Percentiles rank a stretch among this genome's conserved stretches.
Evolutionary conservation across 495 filamentous ascomycete genomes (phyloP).

Genomic region (Monascus purpureus): DNA sequence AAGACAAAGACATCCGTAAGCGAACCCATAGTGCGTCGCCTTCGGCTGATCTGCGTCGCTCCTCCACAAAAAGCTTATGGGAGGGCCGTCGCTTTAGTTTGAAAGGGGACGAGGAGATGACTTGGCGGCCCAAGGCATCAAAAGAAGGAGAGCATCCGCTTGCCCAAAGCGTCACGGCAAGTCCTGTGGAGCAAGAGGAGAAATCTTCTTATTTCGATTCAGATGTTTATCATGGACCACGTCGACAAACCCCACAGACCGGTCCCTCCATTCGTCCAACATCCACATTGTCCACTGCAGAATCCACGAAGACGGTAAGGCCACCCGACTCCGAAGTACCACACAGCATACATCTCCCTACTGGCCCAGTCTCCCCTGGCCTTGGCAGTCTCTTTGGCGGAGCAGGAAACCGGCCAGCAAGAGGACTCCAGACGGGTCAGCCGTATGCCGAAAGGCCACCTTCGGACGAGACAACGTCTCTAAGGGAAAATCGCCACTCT

Average conservation of each 20-base stretch:
- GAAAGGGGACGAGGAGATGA: constrained; percentile 50
- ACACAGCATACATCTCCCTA: constrained; percentile 22
- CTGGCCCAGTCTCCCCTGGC: constrained; percentile 29
- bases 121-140: constrained; percentile 23
- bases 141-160: constrained; percentile 58
- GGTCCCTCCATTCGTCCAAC: constrained; percentile 34
- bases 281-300: constrained; percentile 46
- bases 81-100: constrained; percentile 53
- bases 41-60: constrained; percentile 18
- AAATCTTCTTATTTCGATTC: constrained; percentile 29
- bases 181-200: constrained; percentile 40
- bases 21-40: constrained; percentile 19
- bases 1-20: constrained; percentile 35
- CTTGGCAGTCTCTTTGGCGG: constrained; percentile 45
- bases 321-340: constrained; percentile 17
- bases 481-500: constrained; percentile 46
- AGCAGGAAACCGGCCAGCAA: constrained; percentile 34
- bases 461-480: constrained; percentile 41
- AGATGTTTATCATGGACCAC: constrained; percentile 22
- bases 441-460: constrained; percentile 33
- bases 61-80: constrained; percentile 19
- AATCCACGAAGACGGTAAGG: constrained; percentile 47
- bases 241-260: constrained; percentile 27
- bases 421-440: constrained; percentile 35
- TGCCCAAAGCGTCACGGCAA: constrained; percentile 68